Evolutionary conservation across 2,329 filamentous ascomycete genomes (phyloP).

Genomic region (Fusarium vanettenii): DNA sequence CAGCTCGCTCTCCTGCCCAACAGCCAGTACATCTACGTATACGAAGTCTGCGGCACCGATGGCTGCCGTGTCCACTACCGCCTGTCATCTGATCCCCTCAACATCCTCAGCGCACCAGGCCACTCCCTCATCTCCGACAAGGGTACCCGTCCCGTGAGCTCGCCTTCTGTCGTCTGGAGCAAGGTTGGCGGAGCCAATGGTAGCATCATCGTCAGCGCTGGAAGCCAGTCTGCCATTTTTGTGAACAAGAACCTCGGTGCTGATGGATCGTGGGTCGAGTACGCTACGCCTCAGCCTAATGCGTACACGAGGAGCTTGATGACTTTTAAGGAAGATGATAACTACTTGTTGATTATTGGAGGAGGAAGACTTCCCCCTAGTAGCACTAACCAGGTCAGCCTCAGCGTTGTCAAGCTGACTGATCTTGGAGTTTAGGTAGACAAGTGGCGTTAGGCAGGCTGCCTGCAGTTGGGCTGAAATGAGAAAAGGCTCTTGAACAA

Average conservation of each 20-base stretch:
- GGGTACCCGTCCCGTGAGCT: slow-evolving; percentile 51
- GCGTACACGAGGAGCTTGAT: slow-evolving; percentile 53
- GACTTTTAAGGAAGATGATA: slow-evolving; percentile 49
- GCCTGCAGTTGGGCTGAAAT: background rate
- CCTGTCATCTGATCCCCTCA: slow-evolving; percentile 51
- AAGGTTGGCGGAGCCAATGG: slow-evolving; percentile 56
- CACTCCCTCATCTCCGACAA: slow-evolving; percentile 48
- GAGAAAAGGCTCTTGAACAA: background rate
- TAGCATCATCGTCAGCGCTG: slow-evolving; percentile 57
- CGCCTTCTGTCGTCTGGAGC: slow-evolving; percentile 59
- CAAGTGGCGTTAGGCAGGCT: background rate
- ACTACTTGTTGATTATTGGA: slow-evolving; percentile 55
- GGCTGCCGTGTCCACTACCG: slow-evolving; percentile 59
- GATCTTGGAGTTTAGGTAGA: slow-evolving; percentile 1
- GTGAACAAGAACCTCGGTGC: slow-evolving; percentile 55
- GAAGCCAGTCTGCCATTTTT: slow-evolving; percentile 53
- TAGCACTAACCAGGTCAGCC: slow-evolving; percentile 56
- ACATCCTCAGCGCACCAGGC: slow-evolving; percentile 47
- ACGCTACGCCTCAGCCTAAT: slow-evolving; percentile 48
- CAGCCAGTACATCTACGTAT: slow-evolving; percentile 66
- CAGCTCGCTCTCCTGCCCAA: slow-evolving; percentile 68
- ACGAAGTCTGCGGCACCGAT: slow-evolving; percentile 66
- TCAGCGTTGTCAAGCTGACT: slow-evolving; percentile 48
- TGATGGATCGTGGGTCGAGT: slow-evolving; percentile 50
- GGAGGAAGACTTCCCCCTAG: slow-evolving; percentile 59